Base-by-base conservation (phyloP, 2,329 filamentous ascomycete genomes). In the Sporothrix inflata region DNA sequence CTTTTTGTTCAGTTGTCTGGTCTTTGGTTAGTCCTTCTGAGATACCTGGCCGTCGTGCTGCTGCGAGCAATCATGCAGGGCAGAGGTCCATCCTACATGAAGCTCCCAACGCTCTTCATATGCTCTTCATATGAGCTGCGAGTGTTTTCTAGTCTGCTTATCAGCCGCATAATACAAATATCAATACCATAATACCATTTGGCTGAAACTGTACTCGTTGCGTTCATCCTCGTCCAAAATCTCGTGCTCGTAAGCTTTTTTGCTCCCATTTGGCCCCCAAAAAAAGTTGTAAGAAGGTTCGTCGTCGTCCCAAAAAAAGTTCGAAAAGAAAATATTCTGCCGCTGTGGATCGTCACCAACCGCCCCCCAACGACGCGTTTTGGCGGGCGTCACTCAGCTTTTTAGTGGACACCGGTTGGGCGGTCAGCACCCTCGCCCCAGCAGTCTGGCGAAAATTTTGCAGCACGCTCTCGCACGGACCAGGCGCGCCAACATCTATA, bases 401-500 rank as follows among this genome's bases (percentile, higher is more conserved):
- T 40, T 16, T 69, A 24, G 49, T 49, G 65, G 65, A 9, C 27
- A 34, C 42, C 45, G 38, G 30, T 45, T 21, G 27, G 49, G 49
- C 66, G 49, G 66, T 69, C 66, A 69, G 51, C 21, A 8, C 30
- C n/a, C 38, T 45, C 21, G 60, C 60, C n/a, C 30, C 38, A 27
- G 51, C 38, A 19, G 9, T 12, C 12, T 0, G n/a, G 19, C 47
- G 42, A 63, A 70, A 51, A 42, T 5, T 71, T 65, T 27, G 34
- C 47, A 45, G 47, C 66, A 69, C 7, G 14, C 19, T 67, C 66
- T 40, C 60, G 73, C 73, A 72, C 73, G 70, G 71, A 53, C 71
- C 65, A 70, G 21, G 24, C 30, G 47, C 3, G 12, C 27, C 24
- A 30, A 16, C 3, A n/a, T n/a, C 69, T 87, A 86, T 86, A 86